Percentiles rank a stretch among this genome's conserved stretches.
phyloP scores from a whole-genome alignment of 495 filamentous ascomycete genomes.

The Pseudotulostoma volvatum region DNA sequence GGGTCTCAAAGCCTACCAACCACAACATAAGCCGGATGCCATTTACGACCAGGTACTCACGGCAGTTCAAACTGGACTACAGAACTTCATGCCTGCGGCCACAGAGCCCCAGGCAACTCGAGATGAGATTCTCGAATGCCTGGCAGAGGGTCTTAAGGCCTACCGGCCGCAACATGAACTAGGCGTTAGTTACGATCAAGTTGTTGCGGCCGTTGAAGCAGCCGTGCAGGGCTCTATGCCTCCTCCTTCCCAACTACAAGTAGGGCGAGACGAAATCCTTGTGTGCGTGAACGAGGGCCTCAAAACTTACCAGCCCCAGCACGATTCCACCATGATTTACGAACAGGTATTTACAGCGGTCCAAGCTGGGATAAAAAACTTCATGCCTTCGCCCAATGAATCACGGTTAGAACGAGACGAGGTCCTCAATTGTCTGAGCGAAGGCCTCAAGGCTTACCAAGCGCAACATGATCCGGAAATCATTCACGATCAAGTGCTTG shows the following conservation, averaged over 20 bases:
- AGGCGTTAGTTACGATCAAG: conserved; percentile 56
- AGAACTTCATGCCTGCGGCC: conserved; percentile 56
- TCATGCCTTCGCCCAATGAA: conserved; percentile 51
- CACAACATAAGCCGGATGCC: conserved; percentile 37
- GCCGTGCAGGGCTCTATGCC: conserved; percentile 62
- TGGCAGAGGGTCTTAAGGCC: conserved; percentile 61
- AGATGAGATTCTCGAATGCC: conserved; percentile 59
- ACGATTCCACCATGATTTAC: conserved; percentile 41
- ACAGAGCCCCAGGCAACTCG: conserved; percentile 52
- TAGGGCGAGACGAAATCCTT: conserved; percentile 78
- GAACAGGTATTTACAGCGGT: conserved; percentile 72
- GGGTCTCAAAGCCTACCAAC: conserved; percentile 61
- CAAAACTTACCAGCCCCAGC: conserved; percentile 49
- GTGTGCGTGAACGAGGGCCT: conserved; percentile 71
- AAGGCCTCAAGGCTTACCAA: conserved; percentile 65
- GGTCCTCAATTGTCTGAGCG: conserved; percentile 63
- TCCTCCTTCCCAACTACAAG: conserved; percentile 39
- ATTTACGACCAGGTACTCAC: conserved; percentile 65
- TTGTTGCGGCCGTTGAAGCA: conserved; percentile 65
- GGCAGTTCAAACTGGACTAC: conserved; percentile 66
- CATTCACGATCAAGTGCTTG: conserved; percentile 62
- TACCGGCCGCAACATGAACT: conserved; percentile 43
- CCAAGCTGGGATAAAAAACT: conserved; percentile 62
- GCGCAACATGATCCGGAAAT: conserved; percentile 40
- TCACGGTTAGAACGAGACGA: conserved; percentile 69